Evolutionary conservation across 2,329 filamentous ascomycete genomes (phyloP).

Genomic region (Exophiala oligosperma): DNA sequence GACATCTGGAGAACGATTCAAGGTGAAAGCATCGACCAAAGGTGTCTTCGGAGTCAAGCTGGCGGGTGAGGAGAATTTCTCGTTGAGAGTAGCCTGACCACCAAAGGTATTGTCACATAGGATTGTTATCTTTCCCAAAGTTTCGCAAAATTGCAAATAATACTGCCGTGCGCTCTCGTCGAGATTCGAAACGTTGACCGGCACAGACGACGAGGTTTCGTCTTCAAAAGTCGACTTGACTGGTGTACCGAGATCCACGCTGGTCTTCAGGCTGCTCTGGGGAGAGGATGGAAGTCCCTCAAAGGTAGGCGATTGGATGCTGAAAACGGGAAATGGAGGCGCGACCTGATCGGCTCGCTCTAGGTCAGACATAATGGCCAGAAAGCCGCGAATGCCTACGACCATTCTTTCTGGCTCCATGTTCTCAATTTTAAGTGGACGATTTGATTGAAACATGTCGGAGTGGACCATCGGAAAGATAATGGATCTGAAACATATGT

Average conservation of each 20-base stretch:
- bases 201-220: constrained; percentile 37
- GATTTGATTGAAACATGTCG: constrained; percentile 75
- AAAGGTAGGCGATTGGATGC: constrained; percentile 38
- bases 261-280: constrained; percentile 36
- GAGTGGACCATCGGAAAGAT: constrained; percentile 96
- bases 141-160: constrained; percentile 89
- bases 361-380: constrained; percentile 88
- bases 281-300: constrained; percentile 39
- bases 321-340: constrained; percentile 78
- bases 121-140: constrained; percentile 91
- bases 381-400: constrained; percentile 91
- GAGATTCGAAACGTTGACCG: constrained; percentile 62
- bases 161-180: constrained; percentile 78
- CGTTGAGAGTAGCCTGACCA: constrained; percentile 89
- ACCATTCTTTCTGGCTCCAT: constrained; percentile 95
- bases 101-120: constrained; percentile 97
- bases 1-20: constrained; percentile 78
- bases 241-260: constrained; percentile 36
- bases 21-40: constrained; percentile 90
- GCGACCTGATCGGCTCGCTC: constrained; percentile 76
- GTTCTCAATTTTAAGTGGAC: constrained; percentile 83
- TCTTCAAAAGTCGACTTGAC: constrained; percentile 34
- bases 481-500: constrained; percentile 87
- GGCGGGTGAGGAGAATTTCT: constrained; percentile 76
- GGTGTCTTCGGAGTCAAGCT: constrained; percentile 76